These are phyloP conservation scores for Panicum hallii DNA, from an alignment of 202 grass and related monocot species.

Conservation along the genomic window DNA sequence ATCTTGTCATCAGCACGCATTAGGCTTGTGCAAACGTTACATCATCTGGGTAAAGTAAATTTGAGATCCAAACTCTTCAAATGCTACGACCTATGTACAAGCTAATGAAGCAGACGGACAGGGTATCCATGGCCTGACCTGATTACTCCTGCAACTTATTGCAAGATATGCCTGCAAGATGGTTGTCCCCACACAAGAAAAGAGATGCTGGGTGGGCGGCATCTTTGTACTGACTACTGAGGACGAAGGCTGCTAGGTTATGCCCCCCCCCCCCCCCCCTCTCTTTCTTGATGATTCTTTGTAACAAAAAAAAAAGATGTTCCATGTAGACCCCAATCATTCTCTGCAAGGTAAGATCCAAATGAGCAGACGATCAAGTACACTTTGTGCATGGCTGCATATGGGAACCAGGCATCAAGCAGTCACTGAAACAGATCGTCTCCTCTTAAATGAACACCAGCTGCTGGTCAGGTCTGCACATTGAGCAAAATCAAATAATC, in stretches of 20 bases:
- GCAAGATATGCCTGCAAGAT: neutral
- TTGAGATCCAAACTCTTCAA: neutral
- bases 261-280: neutral
- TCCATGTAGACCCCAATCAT: conserved; percentile 45
- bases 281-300: neutral
- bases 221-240: conserved; percentile 45
- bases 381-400: conserved; percentile 55
- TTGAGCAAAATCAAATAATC: neutral
- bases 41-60: too few species aligned
- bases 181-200: neutral
- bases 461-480: conserved; percentile 18
- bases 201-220: neutral
- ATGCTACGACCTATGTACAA: neutral
- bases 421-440: conserved; percentile 15
- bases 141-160: neutral
- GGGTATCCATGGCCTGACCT: neutral
- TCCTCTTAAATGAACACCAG: conserved; percentile 29
- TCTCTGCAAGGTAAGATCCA: conserved; percentile 52
- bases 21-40: too few species aligned
- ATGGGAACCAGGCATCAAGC: conserved; percentile 45
- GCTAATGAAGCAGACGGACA: neutral
- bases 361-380: conserved; percentile 43
- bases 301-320: neutral
- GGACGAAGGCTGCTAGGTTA: conserved; percentile 18
- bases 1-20: too few species aligned